These are phyloP conservation scores for Quercus gilva DNA, from an alignment of 306 rosid species.

Conservation along the genomic window DNA sequence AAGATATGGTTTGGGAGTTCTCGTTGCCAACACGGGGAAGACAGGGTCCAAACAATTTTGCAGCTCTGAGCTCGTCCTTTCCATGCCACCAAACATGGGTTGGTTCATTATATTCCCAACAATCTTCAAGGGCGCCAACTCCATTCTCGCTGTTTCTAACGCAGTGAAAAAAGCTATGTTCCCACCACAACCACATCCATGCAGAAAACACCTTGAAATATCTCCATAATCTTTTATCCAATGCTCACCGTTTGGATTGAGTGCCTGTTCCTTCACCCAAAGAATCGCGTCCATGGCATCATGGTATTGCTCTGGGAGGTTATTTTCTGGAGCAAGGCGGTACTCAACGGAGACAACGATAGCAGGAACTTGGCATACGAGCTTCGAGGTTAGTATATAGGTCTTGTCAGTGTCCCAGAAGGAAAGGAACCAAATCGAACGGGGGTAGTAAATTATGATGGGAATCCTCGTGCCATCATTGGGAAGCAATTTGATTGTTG, in stretches of 20 bases:
- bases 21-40: too few species aligned
- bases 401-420: not conserved
- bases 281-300: constrained; percentile 37
- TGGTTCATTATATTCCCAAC: constrained; percentile 62
- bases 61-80: constrained; percentile 52
- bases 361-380: constrained; percentile 36
- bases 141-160: not conserved
- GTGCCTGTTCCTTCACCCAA: constrained; percentile 44
- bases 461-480: constrained; percentile 53
- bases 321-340: constrained; percentile 47
- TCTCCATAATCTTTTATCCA: constrained; percentile 70
- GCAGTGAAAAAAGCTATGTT: constrained; percentile 51
- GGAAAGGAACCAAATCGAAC: constrained; percentile 34
- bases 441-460: constrained; percentile 47
- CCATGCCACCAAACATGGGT: constrained; percentile 64
- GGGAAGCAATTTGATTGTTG: constrained; percentile 46
- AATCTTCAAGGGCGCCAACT: constrained; percentile 46
- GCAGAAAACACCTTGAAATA: constrained; percentile 50
- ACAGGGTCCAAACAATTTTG: constrained; percentile 42
- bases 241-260: constrained; percentile 35
- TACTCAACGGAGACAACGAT: constrained; percentile 40
- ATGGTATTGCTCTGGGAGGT: constrained; percentile 40
- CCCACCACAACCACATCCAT: constrained; percentile 52
- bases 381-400: constrained; percentile 17
- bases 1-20: too few species aligned